Base-by-base conservation (phyloP, 2,329 filamentous ascomycete species). In the Fusarium aywerte region DNA sequence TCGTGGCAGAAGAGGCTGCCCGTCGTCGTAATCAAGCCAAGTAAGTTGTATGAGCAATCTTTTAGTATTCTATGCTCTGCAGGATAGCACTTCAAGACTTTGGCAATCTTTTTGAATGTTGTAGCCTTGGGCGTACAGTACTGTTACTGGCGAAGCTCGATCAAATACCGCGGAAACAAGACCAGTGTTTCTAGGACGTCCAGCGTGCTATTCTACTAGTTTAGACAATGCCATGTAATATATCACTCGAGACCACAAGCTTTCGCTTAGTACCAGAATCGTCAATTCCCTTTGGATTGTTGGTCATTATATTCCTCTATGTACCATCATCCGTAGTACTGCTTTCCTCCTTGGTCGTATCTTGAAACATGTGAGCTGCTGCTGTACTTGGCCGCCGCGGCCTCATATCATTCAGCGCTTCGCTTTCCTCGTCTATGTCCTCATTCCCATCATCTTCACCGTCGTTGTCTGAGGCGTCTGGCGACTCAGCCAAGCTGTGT, bases 321-420 rank as follows among this genome's bases (percentile, higher is more conserved):
- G 67, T 72, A 33, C 64, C 67, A 36, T 62, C 65, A 54, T 64
- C 58, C 31, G 57, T 62, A 16, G 27, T 42, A n/a, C 32, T 42
- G 29, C 62, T 56, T 51, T 74, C 71, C 31, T 61, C 68, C 29
- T 55, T 62, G n/a, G 48, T 58, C 21, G 72, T 70, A 32, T 73
- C 69, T 45, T 75, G 84, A 74, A 87, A 87, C 39, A 88, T 77
- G 7, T 72, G 69, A 15, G 76, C 80, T 44, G 80, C 82, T 45
- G 86, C 82, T 31, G 86, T 76, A 66, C 89, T 90, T 59, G 82
- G 81, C 59, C 88, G 82, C 70, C 85, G 78, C 4, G 86, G 83
- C 25, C 83, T 80, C 47, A 80, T 77, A 48, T 86, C 84, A 35
- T 70, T 73, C 21, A 90, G 78, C 20, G 85, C 82, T 74, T 89